Conservation (phyloP, 371 early-diverging fungal species). For the Cokeromyces recurvatus region DNA sequence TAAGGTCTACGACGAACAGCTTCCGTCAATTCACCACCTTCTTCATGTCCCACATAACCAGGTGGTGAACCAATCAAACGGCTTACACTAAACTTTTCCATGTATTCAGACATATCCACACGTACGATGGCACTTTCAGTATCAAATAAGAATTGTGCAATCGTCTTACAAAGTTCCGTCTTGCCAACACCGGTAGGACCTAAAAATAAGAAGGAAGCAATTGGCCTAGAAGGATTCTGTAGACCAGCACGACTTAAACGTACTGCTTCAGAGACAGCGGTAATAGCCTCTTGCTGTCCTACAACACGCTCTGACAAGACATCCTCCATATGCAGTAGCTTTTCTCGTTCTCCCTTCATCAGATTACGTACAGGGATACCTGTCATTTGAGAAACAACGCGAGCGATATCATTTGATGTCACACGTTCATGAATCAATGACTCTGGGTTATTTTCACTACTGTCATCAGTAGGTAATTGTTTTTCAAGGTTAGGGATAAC, state of each 20-base stretch:
- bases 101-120: conserved; percentile 93
- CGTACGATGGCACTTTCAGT: conserved; percentile 84
- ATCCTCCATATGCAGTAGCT: conserved; percentile 74
- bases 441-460: conserved; percentile 40
- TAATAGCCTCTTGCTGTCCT: conserved; percentile 79
- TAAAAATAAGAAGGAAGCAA: conserved; percentile 88
- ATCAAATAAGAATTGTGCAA: conserved; percentile 86
- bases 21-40: conserved; percentile 90
- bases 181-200: conserved; percentile 93
- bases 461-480: conserved; percentile 52
- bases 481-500: conserved; percentile 84
- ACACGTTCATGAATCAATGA: conserved; percentile 82
- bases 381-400: conserved; percentile 81
- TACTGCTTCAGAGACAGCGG: conserved; percentile 79
- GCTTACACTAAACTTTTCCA: conserved; percentile 60
- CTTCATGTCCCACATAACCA: conserved; percentile 81
- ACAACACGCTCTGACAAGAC: conserved; percentile 72
- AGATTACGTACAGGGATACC: conserved; percentile 86
- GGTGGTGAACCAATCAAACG: conserved; percentile 91
- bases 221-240: conserved; percentile 64
- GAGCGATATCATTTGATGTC: conserved; percentile 81
- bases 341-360: conserved; percentile 78
- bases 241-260: conserved; percentile 72
- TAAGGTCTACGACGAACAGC: conserved; percentile 86
- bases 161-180: conserved; percentile 88